Conservation (phyloP, 345 rosid species). For the Eucalyptus regnans region DNA sequence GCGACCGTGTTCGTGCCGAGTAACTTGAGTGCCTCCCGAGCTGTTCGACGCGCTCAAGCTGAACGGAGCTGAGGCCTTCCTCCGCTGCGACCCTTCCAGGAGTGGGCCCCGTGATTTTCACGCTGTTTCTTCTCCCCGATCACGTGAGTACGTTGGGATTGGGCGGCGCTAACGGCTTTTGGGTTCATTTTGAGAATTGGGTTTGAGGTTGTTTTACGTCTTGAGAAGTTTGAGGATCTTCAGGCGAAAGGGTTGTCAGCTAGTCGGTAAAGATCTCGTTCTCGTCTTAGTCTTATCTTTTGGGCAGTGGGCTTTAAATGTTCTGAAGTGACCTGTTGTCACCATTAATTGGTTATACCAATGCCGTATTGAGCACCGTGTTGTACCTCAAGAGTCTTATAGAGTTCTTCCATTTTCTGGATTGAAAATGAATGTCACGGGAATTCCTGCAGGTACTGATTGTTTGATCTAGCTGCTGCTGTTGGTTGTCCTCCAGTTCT, state of each 20-base stretch:
- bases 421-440: conserved; percentile 11
- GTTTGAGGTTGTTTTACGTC: too few relatives aligned
- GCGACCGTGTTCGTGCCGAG: too few relatives aligned
- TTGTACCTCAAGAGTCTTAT: conserved; percentile 76
- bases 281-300: too few relatives aligned
- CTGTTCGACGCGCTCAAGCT: conserved; percentile 68
- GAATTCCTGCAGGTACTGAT: too few relatives aligned
- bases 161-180: not conserved
- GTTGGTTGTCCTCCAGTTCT: too few relatives aligned
- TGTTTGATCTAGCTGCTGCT: too few relatives aligned
- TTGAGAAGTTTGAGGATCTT: too few relatives aligned
- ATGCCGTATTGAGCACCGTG: conserved; percentile 83
- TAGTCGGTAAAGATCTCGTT: too few relatives aligned
- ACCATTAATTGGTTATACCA: conserved; percentile 48
- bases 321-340: conserved; percentile 58
- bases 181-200: too few relatives aligned
- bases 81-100: conserved; percentile 24
- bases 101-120: conserved; percentile 63
- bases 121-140: conserved; percentile 58
- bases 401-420: conserved; percentile 88
- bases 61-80: conserved; percentile 37
- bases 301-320: conserved; percentile 76
- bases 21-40: conserved; percentile 10
- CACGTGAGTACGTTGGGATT: conserved; percentile 19
- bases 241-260: too few relatives aligned